Base-by-base conservation (phyloP, 1,284 basidiomycete species). In the Boletus semigastroideus region DNA sequence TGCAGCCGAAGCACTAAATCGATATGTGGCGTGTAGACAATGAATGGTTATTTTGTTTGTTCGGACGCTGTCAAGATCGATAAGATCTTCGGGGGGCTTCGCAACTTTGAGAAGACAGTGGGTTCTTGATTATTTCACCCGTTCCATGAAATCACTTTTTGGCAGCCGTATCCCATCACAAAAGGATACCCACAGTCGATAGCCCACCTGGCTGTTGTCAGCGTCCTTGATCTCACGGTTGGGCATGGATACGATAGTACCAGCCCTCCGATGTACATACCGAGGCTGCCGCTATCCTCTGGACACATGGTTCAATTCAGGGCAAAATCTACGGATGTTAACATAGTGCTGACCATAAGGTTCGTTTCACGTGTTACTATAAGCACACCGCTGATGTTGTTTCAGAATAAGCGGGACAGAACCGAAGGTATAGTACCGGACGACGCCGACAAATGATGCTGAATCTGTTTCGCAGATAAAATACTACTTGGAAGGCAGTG, bases 261-360 rank as follows among this genome's bases (percentile, higher is more conserved):
- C 7, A 87, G 86, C 58, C 73, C 82, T n/a, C 87, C 88, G 0
- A 75, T 74, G 4, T 86, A 78, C 62, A 71, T 78, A 56, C 84
- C 90, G 3, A 68, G 68, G 25, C 72, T 92, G 16, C 89, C 90
- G 16, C 69, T 88, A 20, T 90, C 88, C 12, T 85, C 84, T 1
- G 88, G 89, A 4, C 86, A 93, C 59, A 92, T 92, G 92, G 83
- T 94, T 42, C 86, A 89, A 56, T 87, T 93, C 67, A 72, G 80
- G 53, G 86, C 83, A n/a, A 71, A 75, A 52, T 75, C 71, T 19
- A 56, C 67, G 22, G 61, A 65, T 4, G 74, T 75, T 28, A 77
- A 72, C 54, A 77, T 91, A 53, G 77, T 82, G 3, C 66, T 92
- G 42, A 91, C 88, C 2, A 78, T 78, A 46, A 76, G 84, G 89